Evolutionary conservation across 73 alveolate genomes (phyloP), one percentile per base, ranked within the genome.

Genomic region (Paramecium pentaurelia): DNA sequence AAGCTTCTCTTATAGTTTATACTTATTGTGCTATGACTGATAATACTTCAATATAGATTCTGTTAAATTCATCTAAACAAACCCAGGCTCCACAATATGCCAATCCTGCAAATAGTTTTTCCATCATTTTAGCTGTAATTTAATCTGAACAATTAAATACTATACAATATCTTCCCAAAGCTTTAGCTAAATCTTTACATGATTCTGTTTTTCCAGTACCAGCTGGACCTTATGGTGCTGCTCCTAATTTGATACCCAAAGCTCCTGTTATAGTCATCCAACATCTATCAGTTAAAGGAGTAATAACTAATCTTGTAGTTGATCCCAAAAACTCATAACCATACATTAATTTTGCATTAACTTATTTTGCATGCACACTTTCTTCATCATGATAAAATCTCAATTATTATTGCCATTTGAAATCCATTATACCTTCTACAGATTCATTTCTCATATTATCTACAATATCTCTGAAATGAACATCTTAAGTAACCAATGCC

Each of bases 271-370:
- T 75, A 30, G 99, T 98, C 96, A 96, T 93, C 95, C 96, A 96
- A 94, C 99, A 98, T 60, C 99, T 93, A 93, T 98, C 99, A 44
- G 99, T 98, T 60, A 98, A 92, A 0, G 99, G 99, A 20, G 99
- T 98, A 71, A 96, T 96, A 36, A 98, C 98, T 92, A 97, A 90
- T 77, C 99, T 96, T 71, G 99, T 94, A 14, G 99, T 95, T 40
- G 98, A 98, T 40, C 99, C 99, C 86, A 98, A 93, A 94, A 96
- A 98, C 86, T 98, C 99, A 96, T 97, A 98, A 11, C 99, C 99
- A 93, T 98, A 98, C 42, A 83, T 87, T 16, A 97, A 44, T 83
- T 96, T 92, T 71, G 99, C 99, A 96, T 97, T 96, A 1, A 94
- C 98, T 80, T 96, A 93, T 88, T 95, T 97, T 16, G 96, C 93